A percentile compares a stretch with the other conserved stretches of the same genome.
Evolutionary conservation across 345 rosid species (phyloP).

Genomic region (Citrus cavaleriei): DNA sequence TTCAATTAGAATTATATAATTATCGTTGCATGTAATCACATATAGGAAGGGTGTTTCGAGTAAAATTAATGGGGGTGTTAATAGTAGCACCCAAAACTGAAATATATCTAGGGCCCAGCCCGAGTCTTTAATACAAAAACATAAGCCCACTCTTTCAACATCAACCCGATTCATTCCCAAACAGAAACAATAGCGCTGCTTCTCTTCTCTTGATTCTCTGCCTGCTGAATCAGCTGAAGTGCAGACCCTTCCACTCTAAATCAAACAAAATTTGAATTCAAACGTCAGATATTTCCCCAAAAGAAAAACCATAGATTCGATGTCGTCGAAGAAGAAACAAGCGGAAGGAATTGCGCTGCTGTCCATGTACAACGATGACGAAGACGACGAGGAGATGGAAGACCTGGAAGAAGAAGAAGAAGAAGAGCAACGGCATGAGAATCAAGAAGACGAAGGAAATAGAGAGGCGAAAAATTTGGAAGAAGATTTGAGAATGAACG

Average conservation of each 20-base stretch:
- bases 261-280: neutral
- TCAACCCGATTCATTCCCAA: neutral
- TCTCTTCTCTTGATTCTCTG: too few relatives aligned
- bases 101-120: neutral
- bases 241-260: neutral
- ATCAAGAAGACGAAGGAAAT: constrained; percentile 15
- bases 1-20: too few relatives aligned
- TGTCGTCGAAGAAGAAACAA: constrained; percentile 68
- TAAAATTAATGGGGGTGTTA: too few relatives aligned
- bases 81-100: accelerated
- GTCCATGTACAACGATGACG: constrained; percentile 77
- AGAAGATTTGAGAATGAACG: constrained; percentile 29
- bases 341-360: constrained; percentile 81
- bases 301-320: constrained; percentile 14
- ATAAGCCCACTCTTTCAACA: neutral
- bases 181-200: neutral
- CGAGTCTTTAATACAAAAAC: too few relatives aligned
- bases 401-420: constrained; percentile 42
- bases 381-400: constrained; percentile 91
- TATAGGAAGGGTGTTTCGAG: too few relatives aligned
- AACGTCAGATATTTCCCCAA: neutral
- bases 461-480: constrained; percentile 35
- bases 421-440: neutral
- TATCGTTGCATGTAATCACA: too few relatives aligned
- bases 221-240: neutral